Percentiles rank a stretch among this genome's conserved stretches.
These are phyloP conservation scores for Lippia alba DNA, from an alignment of 305 asterid genomes.

Conservation along the genomic window DNA sequence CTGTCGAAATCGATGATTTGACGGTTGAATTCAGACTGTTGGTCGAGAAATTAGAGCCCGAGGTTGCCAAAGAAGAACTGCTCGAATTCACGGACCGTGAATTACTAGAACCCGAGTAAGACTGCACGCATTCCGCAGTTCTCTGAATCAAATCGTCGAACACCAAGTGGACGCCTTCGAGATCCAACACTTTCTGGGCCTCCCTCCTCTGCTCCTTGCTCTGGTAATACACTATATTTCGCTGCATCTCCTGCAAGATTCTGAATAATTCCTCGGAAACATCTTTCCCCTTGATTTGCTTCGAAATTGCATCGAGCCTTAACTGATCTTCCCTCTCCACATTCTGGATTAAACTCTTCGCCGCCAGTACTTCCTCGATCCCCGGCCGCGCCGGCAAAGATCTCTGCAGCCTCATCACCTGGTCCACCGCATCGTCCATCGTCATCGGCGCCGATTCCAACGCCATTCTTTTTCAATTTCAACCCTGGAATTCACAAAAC, in stretches of 20 bases:
- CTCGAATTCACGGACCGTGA: slow-evolving; percentile 42
- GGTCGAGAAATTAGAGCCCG: slow-evolving; percentile 41
- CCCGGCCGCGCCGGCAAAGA: slow-evolving; percentile 83
- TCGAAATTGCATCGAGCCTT: slow-evolving; percentile 63
- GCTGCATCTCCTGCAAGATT: slow-evolving; percentile 76
- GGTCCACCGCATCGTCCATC: slow-evolving; percentile 67
- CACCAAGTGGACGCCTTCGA: slow-evolving; percentile 63
- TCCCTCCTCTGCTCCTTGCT: slow-evolving; percentile 77
- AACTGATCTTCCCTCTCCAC: slow-evolving; percentile 81
- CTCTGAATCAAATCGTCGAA: slow-evolving; percentile 90
- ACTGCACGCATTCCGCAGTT: slow-evolving; percentile 70
- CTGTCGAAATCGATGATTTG: slow-evolving; percentile 37
- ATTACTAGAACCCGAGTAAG: slow-evolving; percentile 41
- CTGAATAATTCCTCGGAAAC: slow-evolving; percentile 79
- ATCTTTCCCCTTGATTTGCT: slow-evolving; percentile 66
- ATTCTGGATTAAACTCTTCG: slow-evolving; percentile 58
- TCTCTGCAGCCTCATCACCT: slow-evolving; percentile 79
- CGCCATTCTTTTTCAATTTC: slow-evolving; percentile 23
- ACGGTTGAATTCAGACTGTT: slow-evolving; percentile 48
- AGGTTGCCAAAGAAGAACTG: slow-evolving; percentile 41
- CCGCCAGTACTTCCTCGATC: slow-evolving; percentile 86
- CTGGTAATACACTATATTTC: slow-evolving; percentile 58
- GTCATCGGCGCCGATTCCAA: slow-evolving; percentile 58
- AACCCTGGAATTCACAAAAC: background rate
- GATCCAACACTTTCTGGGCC: slow-evolving; percentile 75